Percentiles rank a stretch among this genome's conserved stretches.
phyloP scores from a whole-genome alignment of 768 basidiomycete species.

The Mycena metata region DNA sequence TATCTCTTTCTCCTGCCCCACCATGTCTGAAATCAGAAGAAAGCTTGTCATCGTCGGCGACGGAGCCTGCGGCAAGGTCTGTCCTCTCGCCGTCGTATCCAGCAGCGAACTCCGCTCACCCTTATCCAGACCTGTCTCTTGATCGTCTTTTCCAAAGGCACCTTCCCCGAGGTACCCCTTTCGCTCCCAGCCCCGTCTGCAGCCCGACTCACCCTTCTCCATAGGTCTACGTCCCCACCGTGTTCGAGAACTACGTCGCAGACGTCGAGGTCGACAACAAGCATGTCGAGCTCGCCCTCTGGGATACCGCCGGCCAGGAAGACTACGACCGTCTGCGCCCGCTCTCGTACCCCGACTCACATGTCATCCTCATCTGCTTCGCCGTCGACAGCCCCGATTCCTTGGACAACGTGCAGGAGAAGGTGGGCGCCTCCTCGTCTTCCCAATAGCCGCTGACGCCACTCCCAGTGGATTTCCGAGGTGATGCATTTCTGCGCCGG shows the following conservation, averaged over 20 bases:
- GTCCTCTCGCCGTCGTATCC: slow-evolving; percentile 22
- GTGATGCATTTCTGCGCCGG: slow-evolving; percentile 98
- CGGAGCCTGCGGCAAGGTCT: slow-evolving; percentile 96
- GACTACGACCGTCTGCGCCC: slow-evolving; percentile 99
- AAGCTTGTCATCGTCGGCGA: slow-evolving; percentile 99
- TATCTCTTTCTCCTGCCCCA: slow-evolving; percentile 1
- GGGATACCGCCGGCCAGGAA: slow-evolving; percentile 99
- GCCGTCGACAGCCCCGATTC: slow-evolving; percentile 98
- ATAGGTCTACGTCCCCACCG: slow-evolving; percentile 98
- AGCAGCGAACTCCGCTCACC: background rate
- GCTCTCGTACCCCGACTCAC: slow-evolving; percentile 98
- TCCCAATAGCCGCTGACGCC: slow-evolving; percentile 10
- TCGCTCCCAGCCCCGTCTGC: slow-evolving; percentile 2
- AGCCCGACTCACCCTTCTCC: background rate
- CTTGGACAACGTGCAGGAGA: slow-evolving; percentile 99
- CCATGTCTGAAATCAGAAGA: slow-evolving; percentile 97
- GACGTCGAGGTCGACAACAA: slow-evolving; percentile 99
- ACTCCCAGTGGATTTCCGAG: slow-evolving; percentile 93
- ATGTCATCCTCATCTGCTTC: slow-evolving; percentile 99
- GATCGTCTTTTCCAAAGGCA: slow-evolving; percentile 97
- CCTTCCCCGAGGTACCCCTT: slow-evolving; percentile 88
- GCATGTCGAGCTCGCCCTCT: slow-evolving; percentile 97
- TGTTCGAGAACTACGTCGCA: slow-evolving; percentile 99
- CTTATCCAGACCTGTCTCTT: slow-evolving; percentile 84
- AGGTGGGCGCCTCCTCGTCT: slow-evolving; percentile 69